Percentiles rank a stretch among this genome's conserved stretches.
Conservation (phyloP, 768 basidiomycete species). For the Lepiota brunneoincarnata region DNA sequence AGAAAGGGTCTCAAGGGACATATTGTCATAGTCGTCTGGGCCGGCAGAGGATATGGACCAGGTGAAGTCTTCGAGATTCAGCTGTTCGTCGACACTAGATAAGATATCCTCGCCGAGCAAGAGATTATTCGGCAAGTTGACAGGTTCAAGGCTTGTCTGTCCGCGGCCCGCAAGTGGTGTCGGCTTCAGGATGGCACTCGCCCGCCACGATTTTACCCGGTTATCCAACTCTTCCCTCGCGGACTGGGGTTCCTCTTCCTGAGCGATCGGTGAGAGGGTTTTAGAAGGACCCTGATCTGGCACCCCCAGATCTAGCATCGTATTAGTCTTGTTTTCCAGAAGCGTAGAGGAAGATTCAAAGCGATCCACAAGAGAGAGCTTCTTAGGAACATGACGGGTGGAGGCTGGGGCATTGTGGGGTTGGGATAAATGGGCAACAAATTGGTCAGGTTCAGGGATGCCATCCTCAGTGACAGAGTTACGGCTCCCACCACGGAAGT, state of each 20-base stretch:
- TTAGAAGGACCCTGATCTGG: slow-evolving; percentile 21
- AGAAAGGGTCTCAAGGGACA: slow-evolving; percentile 27
- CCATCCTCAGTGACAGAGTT: slow-evolving; percentile 39
- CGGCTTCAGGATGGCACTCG: slow-evolving; percentile 47
- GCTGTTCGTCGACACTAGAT: slow-evolving; percentile 28
- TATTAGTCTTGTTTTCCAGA: slow-evolving; percentile 25
- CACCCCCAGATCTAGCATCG: slow-evolving; percentile 10
- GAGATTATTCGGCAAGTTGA: slow-evolving; percentile 47
- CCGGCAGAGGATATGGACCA: slow-evolving; percentile 73
- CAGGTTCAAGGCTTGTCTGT: slow-evolving; percentile 48
- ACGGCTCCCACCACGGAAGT: slow-evolving; percentile 55
- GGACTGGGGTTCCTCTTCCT: slow-evolving; percentile 55
- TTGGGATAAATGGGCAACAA: slow-evolving; percentile 25
- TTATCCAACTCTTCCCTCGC: slow-evolving; percentile 51
- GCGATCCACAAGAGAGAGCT: slow-evolving; percentile 68
- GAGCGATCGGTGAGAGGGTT: slow-evolving; percentile 57
- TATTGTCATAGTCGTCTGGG: slow-evolving; percentile 47
- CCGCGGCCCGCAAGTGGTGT: slow-evolving; percentile 46
- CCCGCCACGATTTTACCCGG: slow-evolving; percentile 68
- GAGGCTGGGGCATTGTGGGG: slow-evolving; percentile 27
- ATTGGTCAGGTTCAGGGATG: slow-evolving; percentile 38
- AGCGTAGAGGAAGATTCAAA: slow-evolving; percentile 44
- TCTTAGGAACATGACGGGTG: slow-evolving; percentile 56
- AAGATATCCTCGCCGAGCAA: slow-evolving; percentile 21
- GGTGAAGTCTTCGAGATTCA: slow-evolving; percentile 62